Percentiles rank a stretch among this genome's conserved stretches.
phyloP scores from a whole-genome alignment of 2,329 filamentous ascomycete species.

The Arachnomyces sp. region DNA sequence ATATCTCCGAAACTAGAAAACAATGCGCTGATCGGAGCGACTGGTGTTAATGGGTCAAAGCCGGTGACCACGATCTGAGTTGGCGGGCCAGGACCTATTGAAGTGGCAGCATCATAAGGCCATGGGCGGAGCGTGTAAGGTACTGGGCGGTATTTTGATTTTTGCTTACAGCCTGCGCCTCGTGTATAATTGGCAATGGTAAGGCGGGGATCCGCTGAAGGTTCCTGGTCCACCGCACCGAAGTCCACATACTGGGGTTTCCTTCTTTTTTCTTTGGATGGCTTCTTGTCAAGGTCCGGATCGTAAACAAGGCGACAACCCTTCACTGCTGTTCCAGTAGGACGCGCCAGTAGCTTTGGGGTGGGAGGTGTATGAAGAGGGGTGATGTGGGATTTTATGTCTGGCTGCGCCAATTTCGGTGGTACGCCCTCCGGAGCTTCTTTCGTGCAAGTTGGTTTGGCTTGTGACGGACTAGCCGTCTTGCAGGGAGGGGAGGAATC shows the following conservation, averaged over 20 bases:
- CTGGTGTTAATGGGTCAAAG: constrained; percentile 84
- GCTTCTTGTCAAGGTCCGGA: constrained; percentile 53
- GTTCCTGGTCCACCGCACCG: constrained; percentile 54
- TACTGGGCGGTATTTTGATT: constrained; percentile 64
- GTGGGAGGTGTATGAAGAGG: constrained; percentile 39
- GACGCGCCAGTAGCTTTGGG: constrained; percentile 43
- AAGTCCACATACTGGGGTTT: constrained; percentile 48
- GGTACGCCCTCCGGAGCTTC: constrained; percentile 22
- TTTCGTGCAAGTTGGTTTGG: constrained; percentile 28
- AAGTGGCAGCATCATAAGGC: constrained; percentile 71
- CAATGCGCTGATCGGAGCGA: constrained; percentile 66
- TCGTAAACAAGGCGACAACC: constrained; percentile 57
- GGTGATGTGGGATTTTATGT: constrained; percentile 28
- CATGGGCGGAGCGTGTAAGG: constrained; percentile 76
- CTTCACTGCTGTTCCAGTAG: constrained; percentile 45
- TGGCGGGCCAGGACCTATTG: constrained; percentile 80
- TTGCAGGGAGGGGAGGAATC: constrained; percentile 58
- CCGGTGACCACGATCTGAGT: constrained; percentile 89
- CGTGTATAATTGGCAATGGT: constrained; percentile 56
- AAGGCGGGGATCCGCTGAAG: constrained; percentile 74
- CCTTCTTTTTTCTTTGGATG: constrained; percentile 49
- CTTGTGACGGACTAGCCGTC: constrained; percentile 45
- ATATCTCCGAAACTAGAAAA: constrained; percentile 83
- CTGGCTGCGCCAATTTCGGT: constrained; percentile 17
- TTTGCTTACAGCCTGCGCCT: constrained; percentile 57